Conservation (phyloP, 371 early-diverging fungal genomes). For the Cokeromyces recurvatus region DNA sequence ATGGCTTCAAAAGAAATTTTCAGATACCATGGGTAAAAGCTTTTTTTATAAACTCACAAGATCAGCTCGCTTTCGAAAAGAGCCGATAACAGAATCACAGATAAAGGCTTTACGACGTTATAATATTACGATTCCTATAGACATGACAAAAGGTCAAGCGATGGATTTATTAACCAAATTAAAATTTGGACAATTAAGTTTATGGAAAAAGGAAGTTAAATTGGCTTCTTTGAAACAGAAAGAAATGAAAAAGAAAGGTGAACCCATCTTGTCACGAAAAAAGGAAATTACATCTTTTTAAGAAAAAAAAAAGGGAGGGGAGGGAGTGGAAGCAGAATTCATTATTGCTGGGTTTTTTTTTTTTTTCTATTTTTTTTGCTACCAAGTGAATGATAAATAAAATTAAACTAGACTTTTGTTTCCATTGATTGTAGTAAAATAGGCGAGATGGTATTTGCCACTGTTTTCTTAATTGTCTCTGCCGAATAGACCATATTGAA, state of each 20-base stretch:
- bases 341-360: too few species aligned
- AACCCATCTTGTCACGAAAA: background rate
- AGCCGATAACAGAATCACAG: conserved; percentile 52
- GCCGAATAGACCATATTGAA: too few species aligned
- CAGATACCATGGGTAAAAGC: background rate
- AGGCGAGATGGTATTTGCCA: too few species aligned
- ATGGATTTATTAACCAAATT: conserved; percentile 51
- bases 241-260: background rate
- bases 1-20: conserved; percentile 34
- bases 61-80: conserved; percentile 48
- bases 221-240: background rate
- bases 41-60: conserved; percentile 18
- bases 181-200: conserved; percentile 36
- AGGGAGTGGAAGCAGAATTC: too few species aligned
- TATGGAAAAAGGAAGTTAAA: conserved; percentile 18
- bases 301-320: background rate
- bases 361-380: too few species aligned
- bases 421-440: too few species aligned
- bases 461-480: too few species aligned
- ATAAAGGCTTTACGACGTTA: conserved; percentile 27
- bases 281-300: background rate
- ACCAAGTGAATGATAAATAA: too few species aligned
- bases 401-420: too few species aligned
- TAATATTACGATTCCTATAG: conserved; percentile 8
- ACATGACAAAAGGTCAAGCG: conserved; percentile 54